These are phyloP conservation scores for Hypoxylon sp. DNA, from an alignment of 2,329 filamentous ascomycete genomes.

Conservation along the genomic window DNA sequence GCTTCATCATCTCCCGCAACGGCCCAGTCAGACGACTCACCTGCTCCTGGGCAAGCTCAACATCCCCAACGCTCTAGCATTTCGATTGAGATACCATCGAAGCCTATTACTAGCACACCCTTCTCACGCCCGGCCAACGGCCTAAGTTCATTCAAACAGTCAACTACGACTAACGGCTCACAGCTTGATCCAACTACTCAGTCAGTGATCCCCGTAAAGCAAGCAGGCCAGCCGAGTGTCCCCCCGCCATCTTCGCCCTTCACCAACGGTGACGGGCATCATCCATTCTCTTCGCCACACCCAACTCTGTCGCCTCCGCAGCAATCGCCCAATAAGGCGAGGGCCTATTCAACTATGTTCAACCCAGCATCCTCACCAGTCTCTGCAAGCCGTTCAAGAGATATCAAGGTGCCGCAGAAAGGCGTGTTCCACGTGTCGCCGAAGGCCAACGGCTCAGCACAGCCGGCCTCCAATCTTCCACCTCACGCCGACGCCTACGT, in stretches of 20 bases:
- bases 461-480: slow-evolving; percentile 41
- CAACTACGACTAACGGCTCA: slow-evolving; percentile 35
- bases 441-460: slow-evolving; percentile 46
- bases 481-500: slow-evolving; percentile 45
- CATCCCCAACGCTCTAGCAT: slow-evolving; percentile 29
- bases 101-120: slow-evolving; percentile 32
- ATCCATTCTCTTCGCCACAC: slow-evolving; percentile 62
- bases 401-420: slow-evolving; percentile 51
- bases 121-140: slow-evolving; percentile 28
- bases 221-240: slow-evolving; percentile 48
- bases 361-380: slow-evolving; percentile 53
- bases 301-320: slow-evolving; percentile 60
- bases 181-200: slow-evolving; percentile 43
- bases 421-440: slow-evolving; percentile 54
- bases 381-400: slow-evolving; percentile 39
- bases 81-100: slow-evolving; percentile 45
- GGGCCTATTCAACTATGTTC: slow-evolving; percentile 58
- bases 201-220: slow-evolving; percentile 52
- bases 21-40: slow-evolving; percentile 46
- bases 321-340: slow-evolving; percentile 59
- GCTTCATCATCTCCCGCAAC: slow-evolving; percentile 43
- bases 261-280: slow-evolving; percentile 53
- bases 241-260: slow-evolving; percentile 50
- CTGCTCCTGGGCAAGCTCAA: slow-evolving; percentile 37
- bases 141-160: slow-evolving; percentile 21